These are phyloP conservation scores for Senna tora DNA, from an alignment of 306 rosid species.

Conservation along the genomic window DNA sequence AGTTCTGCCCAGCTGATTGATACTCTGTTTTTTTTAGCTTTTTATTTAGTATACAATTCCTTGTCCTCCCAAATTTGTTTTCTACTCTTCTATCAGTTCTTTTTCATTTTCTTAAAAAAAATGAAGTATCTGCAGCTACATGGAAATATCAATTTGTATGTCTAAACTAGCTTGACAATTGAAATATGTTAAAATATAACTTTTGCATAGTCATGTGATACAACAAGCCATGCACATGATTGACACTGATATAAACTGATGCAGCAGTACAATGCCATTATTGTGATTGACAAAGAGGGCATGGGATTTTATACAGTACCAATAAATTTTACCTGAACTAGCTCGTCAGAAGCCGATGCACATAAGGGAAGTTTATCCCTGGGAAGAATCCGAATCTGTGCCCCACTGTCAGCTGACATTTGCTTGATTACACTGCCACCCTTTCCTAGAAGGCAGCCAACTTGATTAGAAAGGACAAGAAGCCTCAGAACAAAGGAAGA, in stretches of 20 bases:
- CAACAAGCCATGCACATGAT: background rate
- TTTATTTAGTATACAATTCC: background rate
- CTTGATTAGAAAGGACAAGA: conserved; percentile 75
- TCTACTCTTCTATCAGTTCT: background rate
- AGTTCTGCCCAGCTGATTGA: background rate
- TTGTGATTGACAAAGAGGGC: background rate
- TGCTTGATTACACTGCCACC: conserved; percentile 90
- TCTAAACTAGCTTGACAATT: background rate
- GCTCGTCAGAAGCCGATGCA: conserved; percentile 66
- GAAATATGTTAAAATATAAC: background rate
- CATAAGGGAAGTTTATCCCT: conserved; percentile 81
- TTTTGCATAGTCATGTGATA: background rate
- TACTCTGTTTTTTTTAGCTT: background rate
- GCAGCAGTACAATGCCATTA: background rate
- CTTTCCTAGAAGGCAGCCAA: conserved; percentile 89
- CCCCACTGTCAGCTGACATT: conserved; percentile 89
- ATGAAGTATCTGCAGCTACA: background rate
- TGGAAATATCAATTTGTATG: background rate
- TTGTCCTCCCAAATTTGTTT: background rate
- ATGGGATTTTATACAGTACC: background rate
- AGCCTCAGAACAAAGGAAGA: conserved; percentile 57
- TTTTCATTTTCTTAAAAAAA: background rate
- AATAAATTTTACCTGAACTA: conserved; percentile 76
- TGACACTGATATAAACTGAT: background rate
- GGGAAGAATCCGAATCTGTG: conserved; percentile 85